Percentiles rank a stretch among this genome's conserved stretches.
phyloP scores from a whole-genome alignment of 495 filamentous ascomycete species.

The Penicillium robsamsonii region DNA sequence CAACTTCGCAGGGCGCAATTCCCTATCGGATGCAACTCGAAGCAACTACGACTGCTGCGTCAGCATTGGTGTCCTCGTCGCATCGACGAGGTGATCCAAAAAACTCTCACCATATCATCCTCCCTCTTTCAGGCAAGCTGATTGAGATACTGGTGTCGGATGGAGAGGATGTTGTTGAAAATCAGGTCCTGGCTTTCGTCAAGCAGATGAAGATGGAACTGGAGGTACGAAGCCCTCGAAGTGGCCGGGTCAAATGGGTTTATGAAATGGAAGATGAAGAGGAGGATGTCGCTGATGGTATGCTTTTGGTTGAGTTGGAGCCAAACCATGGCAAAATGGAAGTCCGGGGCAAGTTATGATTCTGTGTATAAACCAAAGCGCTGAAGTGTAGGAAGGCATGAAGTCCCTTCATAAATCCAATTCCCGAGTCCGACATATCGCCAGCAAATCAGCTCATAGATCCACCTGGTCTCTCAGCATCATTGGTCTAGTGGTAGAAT shows the following conservation, averaged over 20 bases:
- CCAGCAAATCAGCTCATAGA: slow-evolving; percentile 6
- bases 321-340: slow-evolving; percentile 5
- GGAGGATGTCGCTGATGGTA: slow-evolving; percentile 59
- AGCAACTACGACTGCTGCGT: slow-evolving; percentile 49
- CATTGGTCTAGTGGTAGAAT: slow-evolving; percentile 61
- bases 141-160: slow-evolving; percentile 56
- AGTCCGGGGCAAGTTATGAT: slow-evolving; percentile 30
- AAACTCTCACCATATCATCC: slow-evolving; percentile 54
- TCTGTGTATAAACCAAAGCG: neutral
- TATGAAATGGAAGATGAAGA: slow-evolving; percentile 55
- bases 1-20: slow-evolving; percentile 25
- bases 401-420: neutral
- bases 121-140: slow-evolving; percentile 58
- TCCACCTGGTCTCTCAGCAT: slow-evolving; percentile 28
- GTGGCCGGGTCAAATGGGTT: slow-evolving; percentile 53
- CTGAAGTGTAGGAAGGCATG: neutral
- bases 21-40: slow-evolving; percentile 47
- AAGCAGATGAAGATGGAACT: slow-evolving; percentile 71
- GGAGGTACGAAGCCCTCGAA: slow-evolving; percentile 51
- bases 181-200: slow-evolving; percentile 59
- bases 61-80: slow-evolving; percentile 43
- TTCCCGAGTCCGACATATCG: neutral
- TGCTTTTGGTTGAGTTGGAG: slow-evolving; percentile 51
- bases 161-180: slow-evolving; percentile 50
- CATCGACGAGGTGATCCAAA: slow-evolving; percentile 51